These are phyloP conservation scores for Globisporangium uncinulatum DNA, from an alignment of 352 stramenopile genomes.

Conservation along the genomic window DNA sequence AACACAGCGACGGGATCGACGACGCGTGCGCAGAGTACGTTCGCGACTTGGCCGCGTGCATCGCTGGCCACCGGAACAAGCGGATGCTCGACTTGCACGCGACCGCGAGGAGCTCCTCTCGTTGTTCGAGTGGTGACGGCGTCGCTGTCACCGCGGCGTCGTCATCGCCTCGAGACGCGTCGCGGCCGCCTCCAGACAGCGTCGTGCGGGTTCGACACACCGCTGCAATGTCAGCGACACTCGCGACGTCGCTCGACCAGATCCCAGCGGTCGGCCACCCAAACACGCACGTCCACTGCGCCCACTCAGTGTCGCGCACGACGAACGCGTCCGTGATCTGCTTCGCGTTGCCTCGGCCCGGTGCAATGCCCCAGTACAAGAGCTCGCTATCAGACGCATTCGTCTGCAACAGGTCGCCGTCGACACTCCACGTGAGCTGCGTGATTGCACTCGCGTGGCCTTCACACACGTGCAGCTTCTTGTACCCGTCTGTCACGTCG, in stretches of 20 bases:
- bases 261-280: slow-evolving; percentile 60
- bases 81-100: slow-evolving; percentile 42
- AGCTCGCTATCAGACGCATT: slow-evolving; percentile 72
- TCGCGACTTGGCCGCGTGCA: slow-evolving; percentile 32
- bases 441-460: slow-evolving; percentile 77
- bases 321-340: slow-evolving; percentile 60
- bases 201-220: slow-evolving; percentile 25
- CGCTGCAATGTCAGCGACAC: slow-evolving; percentile 42
- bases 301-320: slow-evolving; percentile 52
- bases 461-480: slow-evolving; percentile 56
- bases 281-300: slow-evolving; percentile 65
- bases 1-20: slow-evolving; percentile 38
- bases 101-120: slow-evolving; percentile 43
- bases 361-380: slow-evolving; percentile 43
- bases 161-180: neutral
- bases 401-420: slow-evolving; percentile 73
- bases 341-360: slow-evolving; percentile 29
- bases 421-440: slow-evolving; percentile 85
- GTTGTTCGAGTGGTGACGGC: neutral
- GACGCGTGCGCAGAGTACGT: slow-evolving; percentile 42
- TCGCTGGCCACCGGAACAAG: slow-evolving; percentile 45
- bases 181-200: neutral
- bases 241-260: slow-evolving; percentile 47
- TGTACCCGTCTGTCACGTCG: slow-evolving; percentile 40
- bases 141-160: neutral